A percentile compares a stretch with the other conserved stretches of the same genome.
These are phyloP conservation scores for Chrysoporthe deuterocubensis DNA, from an alignment of 2,329 filamentous ascomycete species.

Conservation along the genomic window DNA sequence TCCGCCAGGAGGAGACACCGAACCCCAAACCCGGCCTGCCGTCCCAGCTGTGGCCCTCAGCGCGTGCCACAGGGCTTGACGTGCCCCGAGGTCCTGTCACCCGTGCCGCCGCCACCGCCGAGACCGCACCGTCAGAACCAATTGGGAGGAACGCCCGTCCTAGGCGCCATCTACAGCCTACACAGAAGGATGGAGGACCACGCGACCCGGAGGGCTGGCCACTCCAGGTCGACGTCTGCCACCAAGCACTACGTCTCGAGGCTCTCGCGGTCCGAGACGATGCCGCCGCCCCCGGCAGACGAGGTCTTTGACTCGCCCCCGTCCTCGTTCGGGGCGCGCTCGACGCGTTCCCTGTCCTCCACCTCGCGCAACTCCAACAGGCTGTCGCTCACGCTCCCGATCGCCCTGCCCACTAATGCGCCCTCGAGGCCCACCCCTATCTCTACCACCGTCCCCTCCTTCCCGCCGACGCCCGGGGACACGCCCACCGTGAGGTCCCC, in stretches of 20 bases:
- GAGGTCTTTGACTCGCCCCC: slow-evolving; percentile 42
- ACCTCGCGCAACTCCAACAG: slow-evolving; percentile 60
- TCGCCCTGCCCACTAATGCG: slow-evolving; percentile 57
- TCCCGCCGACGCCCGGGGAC: slow-evolving; percentile 57
- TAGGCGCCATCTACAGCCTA: slow-evolving; percentile 32
- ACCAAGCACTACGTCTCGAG: slow-evolving; percentile 29
- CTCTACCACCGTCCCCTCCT: slow-evolving; percentile 45
- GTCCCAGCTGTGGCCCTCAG: slow-evolving; percentile 29
- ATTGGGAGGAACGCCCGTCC: slow-evolving; percentile 23
- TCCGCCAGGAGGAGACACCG: slow-evolving; percentile 34
- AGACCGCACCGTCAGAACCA: slow-evolving; percentile 13
- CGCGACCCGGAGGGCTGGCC: slow-evolving; percentile 28
- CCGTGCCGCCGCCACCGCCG: neutral
- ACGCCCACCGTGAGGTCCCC: slow-evolving; percentile 49
- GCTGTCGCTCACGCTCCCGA: slow-evolving; percentile 65
- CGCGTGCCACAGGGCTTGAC: slow-evolving; percentile 32
- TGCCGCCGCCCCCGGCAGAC: slow-evolving; percentile 43
- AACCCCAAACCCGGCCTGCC: slow-evolving; percentile 30
- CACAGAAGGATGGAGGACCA: slow-evolving; percentile 34
- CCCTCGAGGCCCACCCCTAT: slow-evolving; percentile 57
- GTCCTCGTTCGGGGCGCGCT: slow-evolving; percentile 44
- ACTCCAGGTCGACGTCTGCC: slow-evolving; percentile 23
- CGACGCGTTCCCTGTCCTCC: slow-evolving; percentile 56
- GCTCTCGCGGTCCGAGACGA: slow-evolving; percentile 39
- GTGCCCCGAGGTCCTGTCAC: slow-evolving; percentile 5